Evolutionary conservation across 2,329 filamentous ascomycete genomes (phyloP), one percentile per base, ranked within the genome.

Genomic region (Cladosporium sp.): DNA sequence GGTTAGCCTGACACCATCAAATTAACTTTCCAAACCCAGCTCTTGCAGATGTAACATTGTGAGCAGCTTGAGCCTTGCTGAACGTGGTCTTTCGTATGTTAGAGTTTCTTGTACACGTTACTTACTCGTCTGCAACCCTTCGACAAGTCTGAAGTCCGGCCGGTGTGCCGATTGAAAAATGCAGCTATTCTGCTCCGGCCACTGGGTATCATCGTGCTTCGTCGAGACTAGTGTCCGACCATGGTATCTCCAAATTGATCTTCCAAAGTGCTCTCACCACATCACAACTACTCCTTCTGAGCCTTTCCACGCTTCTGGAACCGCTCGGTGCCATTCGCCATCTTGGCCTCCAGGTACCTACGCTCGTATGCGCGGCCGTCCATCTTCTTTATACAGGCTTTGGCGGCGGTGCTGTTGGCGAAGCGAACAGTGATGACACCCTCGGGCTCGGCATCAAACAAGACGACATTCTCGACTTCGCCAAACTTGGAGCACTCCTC

Each of bases 351-450:
- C 55, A 65, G 15, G 38, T 59, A 60, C 44, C 63, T 59, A 11
- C 63, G 30, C 63, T 87, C 90, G 75, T 96, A 97, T 67, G 83
- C 87, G n/a, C 92, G 86, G 0, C 93, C 93, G 71, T 92, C 83
- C 90, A 96, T 93, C 11, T 68, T 66, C 59, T 74, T 73, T 49
- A 94, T 87, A 76, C 92, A 97, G 10, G 86, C 87, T 66, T 82
- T 82, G 3, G 93, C 94, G 2, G 90, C 86, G 66, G 90, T 87
- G 4, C 86, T 82, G 47, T 90, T 88, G 65, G 84, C 82, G 80
- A 97, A 99, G 72, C 90, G 89, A 69, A 99, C 91, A 64, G 89
- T 93, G 10, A 93, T 90, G 44, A 98, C 86, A 21, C 95, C 95
- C 0, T 92, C 90, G 4, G 86, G 81, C 78, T 99, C 96, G 69